Conservation (phyloP, 805 yeast genomes). For the Suhomyces prunicola region DNA sequence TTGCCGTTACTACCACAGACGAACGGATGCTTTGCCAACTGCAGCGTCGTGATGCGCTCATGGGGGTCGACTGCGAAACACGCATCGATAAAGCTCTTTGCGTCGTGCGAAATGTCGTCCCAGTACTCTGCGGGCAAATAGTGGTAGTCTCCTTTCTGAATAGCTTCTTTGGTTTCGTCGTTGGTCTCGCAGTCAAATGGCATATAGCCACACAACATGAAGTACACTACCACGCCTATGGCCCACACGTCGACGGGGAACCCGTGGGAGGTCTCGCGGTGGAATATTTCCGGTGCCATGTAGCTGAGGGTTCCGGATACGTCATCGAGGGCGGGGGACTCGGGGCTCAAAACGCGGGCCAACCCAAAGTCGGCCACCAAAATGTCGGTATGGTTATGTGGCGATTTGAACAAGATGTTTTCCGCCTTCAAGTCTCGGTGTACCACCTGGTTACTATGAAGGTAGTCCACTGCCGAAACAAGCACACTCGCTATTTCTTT, state of each 20-base stretch:
- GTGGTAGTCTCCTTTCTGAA: constrained; percentile 52
- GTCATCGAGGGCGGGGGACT: constrained; percentile 35
- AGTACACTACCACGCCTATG: constrained; percentile 67
- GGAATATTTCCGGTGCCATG: constrained; percentile 68
- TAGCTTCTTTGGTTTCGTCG: constrained; percentile 64
- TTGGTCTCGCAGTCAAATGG: constrained; percentile 76
- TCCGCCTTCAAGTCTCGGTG: constrained; percentile 77
- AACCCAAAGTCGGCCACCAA: constrained; percentile 64
- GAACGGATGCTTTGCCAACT: constrained; percentile 45
- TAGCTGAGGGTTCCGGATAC: constrained; percentile 71
- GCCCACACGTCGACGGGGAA: constrained; percentile 73
- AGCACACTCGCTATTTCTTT: constrained; percentile 48
- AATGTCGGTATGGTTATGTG: constrained; percentile 32
- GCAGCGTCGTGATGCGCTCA: constrained; percentile 45
- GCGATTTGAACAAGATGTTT: constrained; percentile 50
- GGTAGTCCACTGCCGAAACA: constrained; percentile 52
- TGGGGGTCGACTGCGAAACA: constrained; percentile 50
- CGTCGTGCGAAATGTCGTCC: constrained; percentile 48
- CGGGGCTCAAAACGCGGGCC: constrained; percentile 44
- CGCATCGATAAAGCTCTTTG: constrained; percentile 53
- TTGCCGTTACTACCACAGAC: background rate
- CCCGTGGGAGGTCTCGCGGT: constrained; percentile 51
- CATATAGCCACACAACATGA: constrained; percentile 69
- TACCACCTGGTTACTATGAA: constrained; percentile 58
- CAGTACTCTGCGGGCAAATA: constrained; percentile 63